Percentiles rank a stretch among this genome's conserved stretches.
phyloP scores from a whole-genome alignment of 371 early-diverging fungal genomes.

The Apophysomyces ossiformis region DNA sequence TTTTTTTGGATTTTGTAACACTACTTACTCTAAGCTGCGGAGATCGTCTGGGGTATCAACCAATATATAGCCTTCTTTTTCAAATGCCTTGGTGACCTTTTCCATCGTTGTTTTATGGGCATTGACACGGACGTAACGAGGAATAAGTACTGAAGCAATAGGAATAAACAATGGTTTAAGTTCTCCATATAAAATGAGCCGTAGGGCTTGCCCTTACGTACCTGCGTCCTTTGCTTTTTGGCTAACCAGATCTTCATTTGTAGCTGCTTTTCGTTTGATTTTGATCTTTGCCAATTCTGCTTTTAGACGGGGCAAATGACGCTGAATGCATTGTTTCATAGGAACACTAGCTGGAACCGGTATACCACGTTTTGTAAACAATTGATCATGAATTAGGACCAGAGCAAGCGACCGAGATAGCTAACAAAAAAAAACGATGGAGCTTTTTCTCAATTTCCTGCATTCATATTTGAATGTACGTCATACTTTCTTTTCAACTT shows the following conservation, averaged over 20 bases:
- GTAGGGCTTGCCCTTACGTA: constrained; percentile 11
- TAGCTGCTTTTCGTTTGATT: constrained; percentile 62
- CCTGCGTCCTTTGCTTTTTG: constrained; percentile 56
- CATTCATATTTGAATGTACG: neutral
- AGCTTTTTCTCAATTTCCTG: neutral
- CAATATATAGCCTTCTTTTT: constrained; percentile 61
- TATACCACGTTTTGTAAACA: constrained; percentile 79
- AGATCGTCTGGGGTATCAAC: constrained; percentile 45
- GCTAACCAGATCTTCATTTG: constrained; percentile 77
- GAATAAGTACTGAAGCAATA: constrained; percentile 39
- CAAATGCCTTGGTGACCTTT: constrained; percentile 69
- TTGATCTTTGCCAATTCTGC: constrained; percentile 80
- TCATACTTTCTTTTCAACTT: constrained; percentile 59
- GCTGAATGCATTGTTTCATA: constrained; percentile 67
- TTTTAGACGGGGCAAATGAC: constrained; percentile 71
- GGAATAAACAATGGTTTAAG: neutral
- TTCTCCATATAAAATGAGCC: neutral
- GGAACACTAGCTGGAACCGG: constrained; percentile 62
- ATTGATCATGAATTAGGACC: constrained; percentile 82
- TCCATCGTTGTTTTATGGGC: constrained; percentile 69
- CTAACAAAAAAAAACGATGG: neutral
- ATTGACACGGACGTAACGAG: constrained; percentile 81
- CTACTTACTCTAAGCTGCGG: constrained; percentile 36
- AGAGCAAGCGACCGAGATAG: constrained; percentile 52
- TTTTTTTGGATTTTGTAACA: neutral